Evolutionary conservation across 106 monocot genomes (phyloP), one percentile per base, ranked within the genome.

Genomic region (Acorus gramineus): DNA sequence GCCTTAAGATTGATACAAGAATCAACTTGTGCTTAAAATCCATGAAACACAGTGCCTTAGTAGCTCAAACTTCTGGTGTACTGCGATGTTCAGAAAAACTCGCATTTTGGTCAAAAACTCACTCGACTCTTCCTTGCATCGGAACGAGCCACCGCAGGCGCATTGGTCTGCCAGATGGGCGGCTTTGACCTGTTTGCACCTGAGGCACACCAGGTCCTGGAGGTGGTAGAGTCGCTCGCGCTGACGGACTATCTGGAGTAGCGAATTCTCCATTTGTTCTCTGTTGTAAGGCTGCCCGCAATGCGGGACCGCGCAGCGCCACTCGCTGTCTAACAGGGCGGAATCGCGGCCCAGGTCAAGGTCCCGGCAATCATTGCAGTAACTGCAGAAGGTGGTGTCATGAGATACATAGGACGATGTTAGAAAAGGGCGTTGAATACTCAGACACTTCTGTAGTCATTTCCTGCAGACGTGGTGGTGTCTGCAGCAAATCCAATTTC

Each of bases 281-380:
- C 80, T 78, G 51, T 85, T 57, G 77, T 96, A 96, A 44, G 90
- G 85, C 14, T 88, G 91, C 3, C 84, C 87, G 47, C 96, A 91
- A 6, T 79, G 73, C 9, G 80, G 76, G 45, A 79, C 76, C 3
- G 61, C 78, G 60, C 91, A 96, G 3, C 79, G 76, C 91, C 87
- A 91, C 54, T 91, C 87, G 11, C 85, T 68, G n/a, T 83, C 80
- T 7, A 66, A 44, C 2, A 96, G 75, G 2, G 73, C 55, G 47
- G 80, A 61, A 68, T 90, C 95, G 10, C 80, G 81, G 11, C 71
- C 77, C 2, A 96, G 60, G 63, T 96, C 91, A 51, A 96, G 77
- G 63, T 96, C 96, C n/a, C 96, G 77, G 56, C 87, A 96, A 46
- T 91, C 96, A 52, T 96, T 96, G 75, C 96, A 96, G 57, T 89